Evolutionary conservation across 2,329 filamentous ascomycete species (phyloP).

Genomic region (Penicillium sp.): DNA sequence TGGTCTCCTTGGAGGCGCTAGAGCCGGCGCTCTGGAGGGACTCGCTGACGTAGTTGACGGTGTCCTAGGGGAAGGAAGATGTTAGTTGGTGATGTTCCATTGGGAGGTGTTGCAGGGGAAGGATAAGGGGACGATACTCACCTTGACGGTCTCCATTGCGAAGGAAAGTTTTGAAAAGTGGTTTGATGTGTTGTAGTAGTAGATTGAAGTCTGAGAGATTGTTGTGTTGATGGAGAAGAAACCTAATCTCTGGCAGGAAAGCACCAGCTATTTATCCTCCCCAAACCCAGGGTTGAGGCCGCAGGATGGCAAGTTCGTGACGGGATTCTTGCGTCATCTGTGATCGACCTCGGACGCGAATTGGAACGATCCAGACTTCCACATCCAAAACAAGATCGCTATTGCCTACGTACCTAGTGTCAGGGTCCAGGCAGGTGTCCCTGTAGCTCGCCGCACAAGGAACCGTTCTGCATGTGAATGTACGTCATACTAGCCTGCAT

Average conservation of each 20-base stretch:
- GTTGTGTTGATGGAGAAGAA: neutral
- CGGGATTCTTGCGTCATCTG: neutral
- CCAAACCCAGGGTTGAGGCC: neutral
- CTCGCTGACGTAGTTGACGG: constrained; percentile 72
- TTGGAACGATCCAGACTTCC: neutral
- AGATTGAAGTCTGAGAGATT: neutral
- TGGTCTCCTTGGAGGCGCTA: constrained; percentile 68
- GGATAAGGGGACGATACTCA: neutral
- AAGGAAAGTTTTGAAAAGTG: neutral
- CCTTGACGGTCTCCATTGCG: constrained; percentile 8
- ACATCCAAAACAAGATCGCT: neutral
- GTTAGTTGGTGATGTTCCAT: neutral
- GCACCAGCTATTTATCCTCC: neutral
- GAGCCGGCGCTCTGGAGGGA: constrained; percentile 61
- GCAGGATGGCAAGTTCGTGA: neutral
- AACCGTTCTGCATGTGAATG: neutral
- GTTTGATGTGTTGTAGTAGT: no score
- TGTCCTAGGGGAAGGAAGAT: constrained; percentile 48
- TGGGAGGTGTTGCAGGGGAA: neutral
- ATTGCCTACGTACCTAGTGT: neutral
- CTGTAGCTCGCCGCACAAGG: neutral
- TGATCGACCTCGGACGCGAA: neutral
- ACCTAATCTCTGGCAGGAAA: neutral
- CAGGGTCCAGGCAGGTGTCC: neutral
- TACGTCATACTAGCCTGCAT: neutral